phyloP scores from a whole-genome alignment of 2,329 filamentous ascomycete species.

The Fusarium camptoceras region DNA sequence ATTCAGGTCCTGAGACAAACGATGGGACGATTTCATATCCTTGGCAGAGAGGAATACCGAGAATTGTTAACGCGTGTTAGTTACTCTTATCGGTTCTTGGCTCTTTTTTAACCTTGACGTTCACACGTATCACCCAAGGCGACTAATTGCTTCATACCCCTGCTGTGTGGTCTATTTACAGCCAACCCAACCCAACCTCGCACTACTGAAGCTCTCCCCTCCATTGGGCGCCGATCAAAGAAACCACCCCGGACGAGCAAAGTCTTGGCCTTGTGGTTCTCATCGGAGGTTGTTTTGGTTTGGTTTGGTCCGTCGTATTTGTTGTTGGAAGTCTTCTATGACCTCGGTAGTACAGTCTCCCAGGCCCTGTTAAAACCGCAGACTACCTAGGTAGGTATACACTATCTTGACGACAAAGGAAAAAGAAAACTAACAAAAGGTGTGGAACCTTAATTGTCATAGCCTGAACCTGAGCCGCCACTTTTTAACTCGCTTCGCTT shows the following conservation, averaged over 20 bases:
- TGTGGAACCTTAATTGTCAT: constrained; percentile 45
- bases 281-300: constrained; percentile 26
- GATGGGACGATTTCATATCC: constrained; percentile 9
- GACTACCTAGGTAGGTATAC: too few species aligned
- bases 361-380: background rate
- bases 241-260: constrained; percentile 30
- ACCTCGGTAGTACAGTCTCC: constrained; percentile 4
- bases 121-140: constrained; percentile 26
- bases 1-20: constrained; percentile 28
- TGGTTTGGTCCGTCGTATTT: background rate
- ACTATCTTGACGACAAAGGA: constrained; percentile 6
- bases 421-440: constrained; percentile 25
- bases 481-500: constrained; percentile 38
- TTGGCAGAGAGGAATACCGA: constrained; percentile 19
- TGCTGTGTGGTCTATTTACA: constrained; percentile 23
- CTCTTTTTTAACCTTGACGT: constrained; percentile 11
- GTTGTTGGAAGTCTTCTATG: background rate
- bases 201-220: constrained; percentile 33
- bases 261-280: constrained; percentile 32
- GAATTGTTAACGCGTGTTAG: background rate
- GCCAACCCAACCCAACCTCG: constrained; percentile 32
- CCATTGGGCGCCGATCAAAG: constrained; percentile 39
- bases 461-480: constrained; percentile 39
- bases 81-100: constrained; percentile 10
- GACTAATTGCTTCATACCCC: constrained; percentile 23